Evolutionary conservation across 2,329 filamentous ascomycete genomes (phyloP).

Genomic region (Apiospora pterosperma): DNA sequence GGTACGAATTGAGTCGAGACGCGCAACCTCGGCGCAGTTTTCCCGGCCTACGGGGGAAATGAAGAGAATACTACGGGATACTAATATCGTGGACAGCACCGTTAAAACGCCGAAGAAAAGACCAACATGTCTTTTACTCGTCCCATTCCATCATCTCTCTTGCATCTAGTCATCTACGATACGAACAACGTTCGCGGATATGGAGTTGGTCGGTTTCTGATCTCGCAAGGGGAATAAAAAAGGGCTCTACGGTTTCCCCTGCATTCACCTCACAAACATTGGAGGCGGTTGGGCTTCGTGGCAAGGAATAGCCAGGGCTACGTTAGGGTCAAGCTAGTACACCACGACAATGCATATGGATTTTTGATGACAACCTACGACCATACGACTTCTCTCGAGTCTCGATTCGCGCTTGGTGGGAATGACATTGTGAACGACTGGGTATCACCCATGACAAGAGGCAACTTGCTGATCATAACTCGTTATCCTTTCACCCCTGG

Average conservation of each 20-base stretch:
- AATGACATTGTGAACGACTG: neutral
- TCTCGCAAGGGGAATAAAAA: constrained; percentile 19
- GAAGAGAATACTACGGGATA: neutral
- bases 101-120: constrained; percentile 18
- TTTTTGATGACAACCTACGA: constrained; percentile 16
- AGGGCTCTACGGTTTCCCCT: constrained; percentile 6
- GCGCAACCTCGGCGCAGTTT: neutral
- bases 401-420: neutral
- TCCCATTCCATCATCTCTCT: constrained; percentile 8
- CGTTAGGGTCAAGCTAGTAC: constrained; percentile 17
- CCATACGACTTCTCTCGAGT: constrained; percentile 1
- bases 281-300: constrained; percentile 11
- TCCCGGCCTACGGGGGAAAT: neutral
- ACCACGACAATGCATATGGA: constrained; percentile 22
- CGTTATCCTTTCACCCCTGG: neutral
- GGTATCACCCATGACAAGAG: neutral
- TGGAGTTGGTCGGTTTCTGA: constrained; percentile 23
- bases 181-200: constrained; percentile 19
- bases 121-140: constrained; percentile 15
- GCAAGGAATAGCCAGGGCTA: constrained; percentile 13
- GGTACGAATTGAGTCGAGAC: constrained; percentile 36
- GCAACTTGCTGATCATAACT: neutral
- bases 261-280: neutral
- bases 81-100: constrained; percentile 15
- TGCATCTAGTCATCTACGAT: constrained; percentile 19